Conservation (phyloP, 202 grass and related monocot species). For the Digitaria exilis region DNA sequence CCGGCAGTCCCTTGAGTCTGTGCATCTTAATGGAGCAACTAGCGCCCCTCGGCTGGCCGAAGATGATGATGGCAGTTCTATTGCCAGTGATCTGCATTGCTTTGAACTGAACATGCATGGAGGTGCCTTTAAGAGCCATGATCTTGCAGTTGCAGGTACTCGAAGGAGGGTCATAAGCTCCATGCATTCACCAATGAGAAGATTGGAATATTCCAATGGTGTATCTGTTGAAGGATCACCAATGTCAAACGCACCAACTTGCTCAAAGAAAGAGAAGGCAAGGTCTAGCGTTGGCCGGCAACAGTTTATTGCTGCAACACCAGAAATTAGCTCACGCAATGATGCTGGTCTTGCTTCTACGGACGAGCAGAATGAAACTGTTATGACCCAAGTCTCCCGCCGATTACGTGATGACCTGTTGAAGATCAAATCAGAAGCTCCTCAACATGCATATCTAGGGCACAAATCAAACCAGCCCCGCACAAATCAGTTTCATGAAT, state of each 20-base stretch:
- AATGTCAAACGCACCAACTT: conserved; percentile 20
- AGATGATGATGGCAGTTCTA: conserved; percentile 80
- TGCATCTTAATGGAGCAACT: conserved; percentile 79
- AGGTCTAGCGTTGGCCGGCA: conserved; percentile 33
- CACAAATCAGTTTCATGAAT: conserved; percentile 39
- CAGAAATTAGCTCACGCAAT: conserved; percentile 26
- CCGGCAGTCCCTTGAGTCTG: conserved; percentile 79
- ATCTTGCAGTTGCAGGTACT: conserved; percentile 42
- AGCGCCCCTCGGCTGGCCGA: conserved; percentile 82
- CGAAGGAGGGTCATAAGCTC: conserved; percentile 42
- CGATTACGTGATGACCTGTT: conserved; percentile 47
- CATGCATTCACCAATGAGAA: conserved; percentile 62
- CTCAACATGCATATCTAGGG: conserved; percentile 45
- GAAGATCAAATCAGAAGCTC: conserved; percentile 53
- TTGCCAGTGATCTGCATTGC: conserved; percentile 79
- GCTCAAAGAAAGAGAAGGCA: conserved; percentile 33
- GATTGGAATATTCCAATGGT: conserved; percentile 54
- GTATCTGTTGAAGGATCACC: conserved; percentile 36
- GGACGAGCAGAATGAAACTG: conserved; percentile 49
- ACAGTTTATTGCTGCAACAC: conserved; percentile 33
- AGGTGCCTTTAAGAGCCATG: conserved; percentile 31
- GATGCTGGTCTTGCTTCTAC: conserved; percentile 19
- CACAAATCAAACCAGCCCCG: conserved; percentile 28
- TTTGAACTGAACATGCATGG: conserved; percentile 81
- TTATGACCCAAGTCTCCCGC: conserved; percentile 46